Evolutionary conservation across 495 filamentous ascomycete genomes (phyloP), one percentile per base, ranked within the genome.

Genomic region (Letharia columbiana): DNA sequence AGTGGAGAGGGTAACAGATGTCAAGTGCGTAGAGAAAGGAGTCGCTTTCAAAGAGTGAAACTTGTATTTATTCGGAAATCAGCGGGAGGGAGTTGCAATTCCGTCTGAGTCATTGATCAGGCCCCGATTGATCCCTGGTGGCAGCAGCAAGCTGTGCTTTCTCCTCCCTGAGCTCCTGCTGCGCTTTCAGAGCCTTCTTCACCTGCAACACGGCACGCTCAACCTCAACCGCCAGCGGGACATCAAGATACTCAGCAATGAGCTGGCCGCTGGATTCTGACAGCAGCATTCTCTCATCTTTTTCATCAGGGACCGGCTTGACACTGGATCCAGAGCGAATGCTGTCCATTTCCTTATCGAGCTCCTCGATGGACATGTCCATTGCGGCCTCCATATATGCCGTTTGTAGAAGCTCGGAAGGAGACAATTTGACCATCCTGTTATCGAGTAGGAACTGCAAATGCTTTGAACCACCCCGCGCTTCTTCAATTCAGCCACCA

Each of bases 161-260:
- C 63, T 79, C 71, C 39, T 78, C 72, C 31, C 68, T 54, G 37
- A 74, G 64, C 60, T 75, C 73, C 54, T 79, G 79, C 63, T 84
- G 76, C 49, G 85, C 79, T 63, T 80, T 71, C 63, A 93, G 76
- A 47, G 84, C 81, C 65, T 81, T 83, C 71, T 91, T 84, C 2
- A 97, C 89, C 78, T 98, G 93, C 79, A 88, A 84, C 47, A 94
- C 88, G 5, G 93, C 93, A 39, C 93, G 80, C 71, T 97, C 91
- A 3, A 96, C 86, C 76, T 98, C 94, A n/a, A 89, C 76, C 61
- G 88, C 87, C 62, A 98, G 83, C 63, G 93, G 91, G 35, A 96
- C 79, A 13, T 90, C 81, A n/a, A 94, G 76, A 1, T 85, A 81
- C 56, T 86, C 76, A 28, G 89, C 87, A 64, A 98, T 82, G 68